Conservation (phyloP, 192 early-diverging fungal genomes). For the Polychytrium aggregatum region DNA sequence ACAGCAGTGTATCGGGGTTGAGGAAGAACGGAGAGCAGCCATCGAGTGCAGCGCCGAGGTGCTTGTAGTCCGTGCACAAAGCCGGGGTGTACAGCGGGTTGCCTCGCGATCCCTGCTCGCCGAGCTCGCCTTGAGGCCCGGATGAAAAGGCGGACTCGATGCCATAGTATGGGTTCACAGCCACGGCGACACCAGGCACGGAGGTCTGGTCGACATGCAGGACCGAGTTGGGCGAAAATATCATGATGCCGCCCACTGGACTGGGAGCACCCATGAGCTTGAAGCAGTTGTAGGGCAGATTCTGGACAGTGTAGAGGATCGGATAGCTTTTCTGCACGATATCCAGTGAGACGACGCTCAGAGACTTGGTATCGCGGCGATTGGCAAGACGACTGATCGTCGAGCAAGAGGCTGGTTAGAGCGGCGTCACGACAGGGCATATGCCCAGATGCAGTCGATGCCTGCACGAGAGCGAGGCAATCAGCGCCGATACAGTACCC, state of each 20-base stretch:
- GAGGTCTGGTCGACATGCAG: conserved; percentile 75
- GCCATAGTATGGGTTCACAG: conserved; percentile 63
- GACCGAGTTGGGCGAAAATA: conserved; percentile 67
- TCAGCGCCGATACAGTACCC: conserved; percentile 42
- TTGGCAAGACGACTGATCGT: conserved; percentile 46
- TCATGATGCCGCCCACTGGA: conserved; percentile 77
- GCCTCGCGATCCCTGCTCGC: no score
- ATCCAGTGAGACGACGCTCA: conserved; percentile 82
- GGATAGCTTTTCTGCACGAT: conserved; percentile 61
- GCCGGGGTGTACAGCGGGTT: not conserved
- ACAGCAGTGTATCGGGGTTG: conserved; percentile 56
- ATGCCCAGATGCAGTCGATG: not conserved
- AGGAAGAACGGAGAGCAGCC: conserved; percentile 52
- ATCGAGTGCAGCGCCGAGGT: conserved; percentile 62
- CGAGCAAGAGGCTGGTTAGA: not conserved
- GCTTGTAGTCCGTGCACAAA: conserved; percentile 22
- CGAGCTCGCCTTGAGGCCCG: no score
- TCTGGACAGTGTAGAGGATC: conserved; percentile 63
- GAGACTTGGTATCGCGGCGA: conserved; percentile 54
- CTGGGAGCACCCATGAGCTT: conserved; percentile 61
- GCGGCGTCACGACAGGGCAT: not conserved
- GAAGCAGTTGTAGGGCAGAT: conserved; percentile 76
- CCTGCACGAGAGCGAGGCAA: conserved; percentile 6
- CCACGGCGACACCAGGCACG: conserved; percentile 59
- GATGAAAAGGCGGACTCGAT: conserved; percentile 12